Percentiles rank a stretch among this genome's conserved stretches.
These are phyloP conservation scores for Alternaria brassicicola DNA, from an alignment of 2,329 filamentous ascomycete genomes.

Conservation along the genomic window DNA sequence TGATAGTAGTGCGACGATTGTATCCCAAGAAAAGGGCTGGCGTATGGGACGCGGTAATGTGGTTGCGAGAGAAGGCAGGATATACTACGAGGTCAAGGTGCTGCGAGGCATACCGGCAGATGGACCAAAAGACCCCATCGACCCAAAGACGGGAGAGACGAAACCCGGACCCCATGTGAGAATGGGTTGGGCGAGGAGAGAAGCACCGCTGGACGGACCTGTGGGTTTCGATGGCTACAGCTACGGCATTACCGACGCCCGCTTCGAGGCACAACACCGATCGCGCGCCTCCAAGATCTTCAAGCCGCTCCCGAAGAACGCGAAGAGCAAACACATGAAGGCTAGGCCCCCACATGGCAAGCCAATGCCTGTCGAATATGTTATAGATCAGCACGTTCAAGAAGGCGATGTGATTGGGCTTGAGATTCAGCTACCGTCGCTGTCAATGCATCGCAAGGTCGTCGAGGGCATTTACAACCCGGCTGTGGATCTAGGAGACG, in stretches of 20 bases:
- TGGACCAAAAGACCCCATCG: slow-evolving; percentile 48
- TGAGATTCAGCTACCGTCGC: slow-evolving; percentile 86
- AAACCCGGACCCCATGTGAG: slow-evolving; percentile 69
- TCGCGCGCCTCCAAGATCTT: slow-evolving; percentile 90
- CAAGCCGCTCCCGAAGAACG: slow-evolving; percentile 47
- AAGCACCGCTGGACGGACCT: slow-evolving; percentile 81
- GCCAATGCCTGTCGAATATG: slow-evolving; percentile 45
- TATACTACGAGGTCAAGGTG: slow-evolving; percentile 94
- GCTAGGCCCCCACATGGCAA: slow-evolving; percentile 44
- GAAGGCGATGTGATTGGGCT: slow-evolving; percentile 95
- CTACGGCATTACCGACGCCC: slow-evolving; percentile 87
- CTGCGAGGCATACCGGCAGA: slow-evolving; percentile 71
- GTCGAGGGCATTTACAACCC: slow-evolving; percentile 88
- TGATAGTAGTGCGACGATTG: slow-evolving; percentile 71
- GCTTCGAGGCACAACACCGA: slow-evolving; percentile 90
- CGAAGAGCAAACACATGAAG: slow-evolving; percentile 50
- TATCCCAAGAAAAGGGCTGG: slow-evolving; percentile 93
- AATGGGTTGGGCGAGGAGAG: slow-evolving; percentile 82
- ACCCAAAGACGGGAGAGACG: slow-evolving; percentile 43
- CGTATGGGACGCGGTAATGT: slow-evolving; percentile 90
- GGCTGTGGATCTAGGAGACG: slow-evolving; percentile 71
- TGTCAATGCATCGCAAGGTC: slow-evolving; percentile 85
- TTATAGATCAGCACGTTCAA: slow-evolving; percentile 75
- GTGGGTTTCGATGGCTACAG: slow-evolving; percentile 92
- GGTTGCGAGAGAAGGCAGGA: slow-evolving; percentile 83